Base-by-base conservation (phyloP, 2,329 filamentous ascomycete genomes). In the Hymenoscyphus scutula region DNA sequence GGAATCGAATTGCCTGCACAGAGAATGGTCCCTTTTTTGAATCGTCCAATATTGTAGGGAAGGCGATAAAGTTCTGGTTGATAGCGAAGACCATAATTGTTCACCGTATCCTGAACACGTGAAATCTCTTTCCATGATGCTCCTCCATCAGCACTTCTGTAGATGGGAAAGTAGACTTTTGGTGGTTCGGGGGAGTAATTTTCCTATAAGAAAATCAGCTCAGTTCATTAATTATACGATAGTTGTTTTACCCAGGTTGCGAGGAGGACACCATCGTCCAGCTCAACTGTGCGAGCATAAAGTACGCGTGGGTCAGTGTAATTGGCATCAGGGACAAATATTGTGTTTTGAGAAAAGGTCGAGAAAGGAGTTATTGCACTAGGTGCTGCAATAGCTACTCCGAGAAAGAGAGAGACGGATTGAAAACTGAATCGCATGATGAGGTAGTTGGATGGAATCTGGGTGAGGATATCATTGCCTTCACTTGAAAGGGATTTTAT, bases 21-120 rank as follows among this genome's bases (percentile, higher is more conserved):
- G 10, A 91, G 77, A 23, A 92, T 76, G 0, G 88, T 90, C 2
- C 88, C 89, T 3, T 81, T 81, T 1, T 80, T 75, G 70, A 81
- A 90, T 1, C 79, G 77, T 19, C 82, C 88, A 57, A 90, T 77
- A 3, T 76, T 73, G 51, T 82, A 76, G 0, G 85, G 82, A 2
- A 91, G 80, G 66, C 85, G 80, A 69, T 89, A 89, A 15, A 91
- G 77, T 73, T 84, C 83, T 0, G 89, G 89, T 69, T 91, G 89
- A 70, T 89, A 90, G 32, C 86, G 81, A 60, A 90, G 73, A 23
- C 89, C 89, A 77, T 83, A 86, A 51, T 81, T 81, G 66, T 89
- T 87, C 32, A 82, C 84, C 56, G 82, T 79, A 71, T 91, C 89
- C 15, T 83, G 77, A 10, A 91, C 84, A 17, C 80, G 80, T 4